Base-by-base conservation (phyloP, 2,329 filamentous ascomycete species). In the Claviceps cyperi region DNA sequence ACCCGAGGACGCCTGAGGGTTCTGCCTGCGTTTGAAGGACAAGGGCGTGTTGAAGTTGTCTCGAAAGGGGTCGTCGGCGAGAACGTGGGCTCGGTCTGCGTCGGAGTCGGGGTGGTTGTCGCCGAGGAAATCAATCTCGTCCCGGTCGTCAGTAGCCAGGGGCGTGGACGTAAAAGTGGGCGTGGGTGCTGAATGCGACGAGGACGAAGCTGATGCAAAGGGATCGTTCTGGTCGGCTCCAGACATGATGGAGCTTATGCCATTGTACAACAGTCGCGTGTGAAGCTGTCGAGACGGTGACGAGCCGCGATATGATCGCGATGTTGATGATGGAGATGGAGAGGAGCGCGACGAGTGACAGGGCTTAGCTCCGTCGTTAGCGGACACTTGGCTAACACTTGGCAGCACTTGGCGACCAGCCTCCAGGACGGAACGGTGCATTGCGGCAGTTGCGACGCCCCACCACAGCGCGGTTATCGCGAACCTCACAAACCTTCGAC, bases 21-120 rank as follows among this genome's bases (percentile, higher is more conserved):
- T 83, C 57, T 78, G 75, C 55, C 78, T 83, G 60, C 84, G 80
- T 69, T 86, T 87, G 69, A 87, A 88, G 36, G 83, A 84, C 49
- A 85, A 66, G 28, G 74, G 70, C 46, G 76, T 70, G 50, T 68
- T 65, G 36, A 76, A 60, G 43, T 71, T 67, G 47, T 69, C 66
- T 50, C 70, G 68, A 51, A 82, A 65, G 19, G 80, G 77, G 60
- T 83, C 79, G 46, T 78, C 71, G 43, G 67, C 69, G 49, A 7
- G 6, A 58, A 59, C 51, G 28, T 36, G 11, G 11, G 2, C 35
- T 7, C 22, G 19, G 17, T 50, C 59, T 50, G 53, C 49, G 53
- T 62, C 54, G 53, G 54, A 15, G 58, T 59, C 51, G 50, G 7
- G 5, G 13, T 15, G 4, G 19, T 46, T 36, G 28, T 50, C 60